Conservation (phyloP, 2,329 filamentous ascomycete genomes). For the Tolypocladium nubicola region DNA sequence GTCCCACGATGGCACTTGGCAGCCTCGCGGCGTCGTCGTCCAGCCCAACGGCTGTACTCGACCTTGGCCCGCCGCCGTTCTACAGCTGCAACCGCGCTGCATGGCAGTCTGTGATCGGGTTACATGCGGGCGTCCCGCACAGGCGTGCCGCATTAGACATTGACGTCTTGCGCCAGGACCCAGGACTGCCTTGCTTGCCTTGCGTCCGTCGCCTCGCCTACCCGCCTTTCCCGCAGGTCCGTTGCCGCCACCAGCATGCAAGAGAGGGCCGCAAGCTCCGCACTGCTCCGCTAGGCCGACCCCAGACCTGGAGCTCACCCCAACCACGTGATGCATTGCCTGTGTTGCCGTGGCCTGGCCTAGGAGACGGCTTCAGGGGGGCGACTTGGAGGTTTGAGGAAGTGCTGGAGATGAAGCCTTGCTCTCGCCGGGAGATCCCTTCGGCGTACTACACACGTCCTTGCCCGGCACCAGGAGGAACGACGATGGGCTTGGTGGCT, state of each 20-base stretch:
- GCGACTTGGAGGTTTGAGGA: too few relatives aligned
- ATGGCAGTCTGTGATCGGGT: background rate
- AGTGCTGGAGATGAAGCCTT: too few relatives aligned
- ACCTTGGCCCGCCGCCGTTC: background rate
- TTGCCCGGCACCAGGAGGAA: too few relatives aligned
- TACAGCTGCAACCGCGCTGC: background rate
- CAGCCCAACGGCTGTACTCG: background rate
- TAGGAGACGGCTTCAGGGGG: too few relatives aligned
- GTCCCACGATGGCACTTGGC: background rate
- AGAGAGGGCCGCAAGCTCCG: background rate
- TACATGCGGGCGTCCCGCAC: background rate
- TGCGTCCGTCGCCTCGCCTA: background rate
- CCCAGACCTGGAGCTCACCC: background rate
- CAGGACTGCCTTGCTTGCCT: background rate
- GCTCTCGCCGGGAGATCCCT: too few relatives aligned
- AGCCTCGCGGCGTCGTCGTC: background rate
- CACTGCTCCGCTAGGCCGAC: background rate
- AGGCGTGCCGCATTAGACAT: background rate
- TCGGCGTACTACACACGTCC: too few relatives aligned
- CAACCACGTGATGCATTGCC: background rate
- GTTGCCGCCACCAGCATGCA: background rate
- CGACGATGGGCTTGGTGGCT: too few relatives aligned
- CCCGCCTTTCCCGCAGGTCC: background rate
- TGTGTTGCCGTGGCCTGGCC: background rate
- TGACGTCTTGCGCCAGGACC: background rate